Base-by-base conservation (phyloP, 164 flowering plant species). In the Macadamia tetraphylla region DNA sequence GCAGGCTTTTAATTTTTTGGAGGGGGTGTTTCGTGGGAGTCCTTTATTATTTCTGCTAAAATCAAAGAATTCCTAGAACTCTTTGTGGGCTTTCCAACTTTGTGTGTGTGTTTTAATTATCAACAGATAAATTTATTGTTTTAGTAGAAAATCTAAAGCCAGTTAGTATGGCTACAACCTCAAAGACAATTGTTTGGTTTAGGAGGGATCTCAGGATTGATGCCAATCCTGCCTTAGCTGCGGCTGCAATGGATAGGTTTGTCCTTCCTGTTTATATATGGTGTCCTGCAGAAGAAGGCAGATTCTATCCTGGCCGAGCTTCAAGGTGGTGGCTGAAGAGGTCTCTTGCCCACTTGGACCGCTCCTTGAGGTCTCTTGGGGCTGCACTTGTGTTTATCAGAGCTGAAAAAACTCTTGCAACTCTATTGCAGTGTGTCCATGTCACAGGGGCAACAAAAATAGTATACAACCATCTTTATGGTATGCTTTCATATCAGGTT, bases 311-410 rank as follows among this genome's bases (percentile, higher is more conserved):
- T 0, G 98, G 97, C 57, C 84, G 98, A 51, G 97, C 81, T 70
- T 93, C 98, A 9, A 76, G 98, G 76, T 93, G 98, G 98, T 93
- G 98, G 98, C 80, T 93, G 62, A 89, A 91, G 85, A 87, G 89
- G 68, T 90, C 98, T 56, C 90, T 93, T 35, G 66, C 66, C 1
- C 90, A 88, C 70, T 82, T 93, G 84, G 78, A 80, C 30, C 86
- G 88, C 52, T 85, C 97, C 48, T 72, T 93, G 81, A 84, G 73
- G 62, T 82, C 94, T 18, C 91, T 91, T 66, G 97, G 97, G 15
- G 85, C 85, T 71, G 76, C 79, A 43, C 88, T 93, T 66, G 74
- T 75, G 70, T 63, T 87, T 49, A 81, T 87, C 62, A 89, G 80
- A 77, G 80, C 97, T 17, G 77, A 87, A 44, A 85, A 81, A 67